Percentiles rank a stretch among this genome's conserved stretches.
phyloP scores from a whole-genome alignment of 2,329 filamentous ascomycete genomes.

The Onygenales sp. region DNA sequence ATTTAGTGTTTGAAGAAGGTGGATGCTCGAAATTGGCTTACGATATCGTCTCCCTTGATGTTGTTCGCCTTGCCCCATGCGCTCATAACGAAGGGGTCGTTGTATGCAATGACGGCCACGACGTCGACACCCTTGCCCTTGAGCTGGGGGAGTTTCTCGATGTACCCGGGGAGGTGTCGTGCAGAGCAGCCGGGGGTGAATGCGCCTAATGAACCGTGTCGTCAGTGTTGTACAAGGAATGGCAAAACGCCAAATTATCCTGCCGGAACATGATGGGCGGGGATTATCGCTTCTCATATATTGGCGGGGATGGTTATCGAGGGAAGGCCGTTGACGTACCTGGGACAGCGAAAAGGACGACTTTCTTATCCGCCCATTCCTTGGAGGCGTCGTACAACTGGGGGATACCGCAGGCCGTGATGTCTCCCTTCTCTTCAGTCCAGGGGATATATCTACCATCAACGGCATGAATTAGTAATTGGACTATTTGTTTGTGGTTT shows the following conservation, averaged over 20 bases:
- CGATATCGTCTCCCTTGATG: slow-evolving; percentile 60
- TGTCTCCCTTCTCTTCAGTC: slow-evolving; percentile 55
- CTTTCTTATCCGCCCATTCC: slow-evolving; percentile 61
- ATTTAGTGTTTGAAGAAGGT: not conserved
- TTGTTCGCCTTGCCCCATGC: slow-evolving; percentile 85
- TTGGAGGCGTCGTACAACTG: slow-evolving; percentile 71
- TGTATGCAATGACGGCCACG: slow-evolving; percentile 71
- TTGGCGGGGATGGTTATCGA: too few species aligned
- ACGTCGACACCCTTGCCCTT: slow-evolving; percentile 74
- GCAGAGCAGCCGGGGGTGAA: slow-evolving; percentile 84
- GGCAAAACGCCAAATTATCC: not conserved
- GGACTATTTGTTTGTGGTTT: not conserved
- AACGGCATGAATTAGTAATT: slow-evolving; percentile 9
- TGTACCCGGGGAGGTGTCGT: slow-evolving; percentile 71
- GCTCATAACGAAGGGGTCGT: slow-evolving; percentile 80
- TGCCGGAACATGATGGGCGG: not conserved
- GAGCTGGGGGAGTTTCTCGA: slow-evolving; percentile 60
- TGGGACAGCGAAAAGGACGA: slow-evolving; percentile 59
- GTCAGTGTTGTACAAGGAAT: not conserved
- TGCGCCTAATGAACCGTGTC: slow-evolving; percentile 42
- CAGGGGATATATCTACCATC: slow-evolving; percentile 63
- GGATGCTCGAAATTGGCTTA: slow-evolving; percentile 26
- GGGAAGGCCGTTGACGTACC: slow-evolving; percentile 29
- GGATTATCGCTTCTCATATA: not conserved
- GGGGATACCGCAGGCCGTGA: slow-evolving; percentile 70